Evolutionary conservation across 2,329 filamentous ascomycete species (phyloP).

Genomic region (Nothomitra cinnamomea): DNA sequence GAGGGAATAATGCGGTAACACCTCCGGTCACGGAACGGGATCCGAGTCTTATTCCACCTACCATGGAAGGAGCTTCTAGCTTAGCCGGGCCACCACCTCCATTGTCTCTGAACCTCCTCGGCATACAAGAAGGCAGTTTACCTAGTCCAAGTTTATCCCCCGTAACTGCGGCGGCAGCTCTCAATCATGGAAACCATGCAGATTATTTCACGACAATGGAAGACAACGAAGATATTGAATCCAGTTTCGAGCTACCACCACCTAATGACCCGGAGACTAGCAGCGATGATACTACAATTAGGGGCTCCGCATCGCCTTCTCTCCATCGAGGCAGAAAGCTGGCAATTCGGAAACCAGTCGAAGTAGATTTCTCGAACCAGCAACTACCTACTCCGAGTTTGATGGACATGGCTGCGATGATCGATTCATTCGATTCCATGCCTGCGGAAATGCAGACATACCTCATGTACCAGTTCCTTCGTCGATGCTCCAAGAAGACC

Average conservation of each 20-base stretch:
- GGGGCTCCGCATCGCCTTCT: not conserved
- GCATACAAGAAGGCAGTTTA: constrained; percentile 74
- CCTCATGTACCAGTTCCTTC: constrained; percentile 90
- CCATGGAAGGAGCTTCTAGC: constrained; percentile 23
- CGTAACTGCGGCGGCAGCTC: constrained; percentile 66
- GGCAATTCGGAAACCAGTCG: not conserved
- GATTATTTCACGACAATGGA: constrained; percentile 11
- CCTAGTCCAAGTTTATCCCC: constrained; percentile 91
- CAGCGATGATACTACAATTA: constrained; percentile 7
- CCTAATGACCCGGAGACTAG: not conserved
- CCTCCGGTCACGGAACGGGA: constrained; percentile 37
- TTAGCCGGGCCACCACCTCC: constrained; percentile 29
- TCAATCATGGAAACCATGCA: constrained; percentile 26
- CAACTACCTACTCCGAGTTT: constrained; percentile 27
- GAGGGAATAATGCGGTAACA: constrained; percentile 22
- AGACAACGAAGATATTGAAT: constrained; percentile 7
- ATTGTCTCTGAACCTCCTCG: constrained; percentile 38
- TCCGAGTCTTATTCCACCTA: constrained; percentile 21
- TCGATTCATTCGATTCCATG: constrained; percentile 83
- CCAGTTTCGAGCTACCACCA: constrained; percentile 5
- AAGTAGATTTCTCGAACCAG: constrained; percentile 12
- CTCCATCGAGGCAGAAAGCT: not conserved
- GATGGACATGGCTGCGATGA: constrained; percentile 68
- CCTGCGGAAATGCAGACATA: constrained; percentile 85
- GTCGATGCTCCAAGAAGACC: constrained; percentile 72